Base-by-base conservation (phyloP, 805 yeast species). In the Kuraishia piskuri region DNA sequence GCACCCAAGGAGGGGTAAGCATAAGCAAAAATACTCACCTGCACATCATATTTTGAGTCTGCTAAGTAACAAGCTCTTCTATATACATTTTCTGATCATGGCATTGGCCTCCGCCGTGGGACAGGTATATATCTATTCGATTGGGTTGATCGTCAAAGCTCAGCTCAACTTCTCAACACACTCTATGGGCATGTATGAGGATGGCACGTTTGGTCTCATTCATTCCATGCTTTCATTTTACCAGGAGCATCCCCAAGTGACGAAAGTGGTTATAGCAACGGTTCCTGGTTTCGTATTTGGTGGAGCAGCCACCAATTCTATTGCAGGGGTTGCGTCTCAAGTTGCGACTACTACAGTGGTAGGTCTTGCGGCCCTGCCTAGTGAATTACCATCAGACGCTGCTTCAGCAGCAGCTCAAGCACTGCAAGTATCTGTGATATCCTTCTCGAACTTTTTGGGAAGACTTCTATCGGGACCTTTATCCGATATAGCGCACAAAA, bases 71-170 rank as follows among this genome's bases (percentile, higher is more conserved):
- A 65, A 65, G 20, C 59, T 68, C 1, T 86, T 82, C 54, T 56
- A 83, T 20, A 67, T 75, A 8, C 84, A 81, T 57, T 83, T 74
- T 58, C 48, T 80, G 6, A 72, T 82, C n/a, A 69, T 84, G 22
- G 80, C 87, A 0, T 64, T 79, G 4, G 67, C 80, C 48, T 79
- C 84, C 61, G 84, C 88, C 1, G 71, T 82, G 47, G 88, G 90
- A 2, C 91, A 86, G 63, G 78, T 80, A 65, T 87, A 86, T 62
- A 86, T 87, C 24, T 87, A 76, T 61, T 77, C 87, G 2, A 83
- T 87, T 37, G 95, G 95, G 0, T 86, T 82, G 60, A 75, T 87
- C n/a, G 86, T 84, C 9, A 76, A 70, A 51, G 75, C 78, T 0
- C 77, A 75, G 56, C 65, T 69, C 12, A 31, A 31, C 40, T 31